Conservation (phyloP, 108 stramenopile species). For the Schizochytrium sp. region DNA sequence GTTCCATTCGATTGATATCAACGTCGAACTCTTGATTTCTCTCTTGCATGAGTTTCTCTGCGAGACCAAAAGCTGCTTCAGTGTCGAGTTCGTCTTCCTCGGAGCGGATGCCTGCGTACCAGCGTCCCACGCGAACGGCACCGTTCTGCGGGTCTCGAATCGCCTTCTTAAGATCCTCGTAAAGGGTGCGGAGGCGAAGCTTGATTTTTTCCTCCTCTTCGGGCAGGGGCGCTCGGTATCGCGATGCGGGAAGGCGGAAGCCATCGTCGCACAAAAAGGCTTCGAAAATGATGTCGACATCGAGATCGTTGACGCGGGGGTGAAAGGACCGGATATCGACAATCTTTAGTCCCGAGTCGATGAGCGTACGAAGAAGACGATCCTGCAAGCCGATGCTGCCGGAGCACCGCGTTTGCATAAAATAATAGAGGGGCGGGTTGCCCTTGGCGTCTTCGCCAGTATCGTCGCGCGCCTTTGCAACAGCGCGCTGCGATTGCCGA, state of each 20-base stretch:
- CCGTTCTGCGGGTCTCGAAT: background rate
- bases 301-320: background rate
- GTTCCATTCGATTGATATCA: background rate
- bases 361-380: background rate
- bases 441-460: background rate
- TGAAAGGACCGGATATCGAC: background rate
- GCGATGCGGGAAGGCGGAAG: background rate
- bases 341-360: background rate
- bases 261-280: background rate
- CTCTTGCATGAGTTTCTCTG: background rate
- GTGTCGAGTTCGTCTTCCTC: background rate
- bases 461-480: background rate
- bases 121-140: background rate
- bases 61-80: background rate
- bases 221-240: background rate
- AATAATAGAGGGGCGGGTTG: background rate
- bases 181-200: background rate
- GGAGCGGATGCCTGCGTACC: background rate
- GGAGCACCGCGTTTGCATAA: background rate
- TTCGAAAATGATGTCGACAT: background rate
- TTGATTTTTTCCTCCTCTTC: background rate
- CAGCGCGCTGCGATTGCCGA: background rate
- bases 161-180: background rate
- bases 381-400: background rate
- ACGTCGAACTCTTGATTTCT: background rate